Conservation (phyloP, 2,329 filamentous ascomycete genomes). For the Harringtonia lauricola region DNA sequence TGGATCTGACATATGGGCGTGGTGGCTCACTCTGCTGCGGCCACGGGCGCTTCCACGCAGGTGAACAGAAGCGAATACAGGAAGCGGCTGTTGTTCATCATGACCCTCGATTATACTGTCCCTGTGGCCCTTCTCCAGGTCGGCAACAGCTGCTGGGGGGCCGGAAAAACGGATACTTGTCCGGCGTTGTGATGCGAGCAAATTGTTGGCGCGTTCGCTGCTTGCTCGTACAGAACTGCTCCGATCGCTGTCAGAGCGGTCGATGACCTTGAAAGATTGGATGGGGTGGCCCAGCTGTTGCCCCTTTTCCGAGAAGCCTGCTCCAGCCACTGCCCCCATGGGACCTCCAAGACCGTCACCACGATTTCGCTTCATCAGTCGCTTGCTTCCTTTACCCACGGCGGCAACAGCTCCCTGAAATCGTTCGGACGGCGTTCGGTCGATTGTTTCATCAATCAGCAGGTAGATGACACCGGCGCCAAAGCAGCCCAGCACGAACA, state of each 20-base stretch:
- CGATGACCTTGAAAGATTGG: slow-evolving; percentile 1
- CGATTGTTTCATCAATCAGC: slow-evolving; percentile 34
- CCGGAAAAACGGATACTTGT: neutral
- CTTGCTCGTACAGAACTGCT: neutral
- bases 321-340: neutral
- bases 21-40: no score
- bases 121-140: slow-evolving; percentile 1
- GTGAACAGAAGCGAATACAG: no score
- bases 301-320: slow-evolving; percentile 6
- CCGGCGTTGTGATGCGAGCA: neutral
- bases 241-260: slow-evolving; percentile 1
- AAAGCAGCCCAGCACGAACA: slow-evolving; percentile 41
- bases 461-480: slow-evolving; percentile 40
- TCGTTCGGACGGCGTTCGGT: slow-evolving; percentile 21
- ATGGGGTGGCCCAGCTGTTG: neutral
- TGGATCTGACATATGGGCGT: no score
- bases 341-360: no score
- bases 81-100: no score
- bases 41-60: no score
- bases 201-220: neutral
- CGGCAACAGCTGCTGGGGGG: neutral
- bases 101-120: no score
- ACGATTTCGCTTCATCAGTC: neutral
- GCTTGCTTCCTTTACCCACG: slow-evolving; percentile 4
- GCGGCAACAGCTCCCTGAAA: slow-evolving; percentile 15